These are phyloP conservation scores for Neopestalotiopsis clavispora DNA, from an alignment of 2,329 filamentous ascomycete genomes.

Conservation along the genomic window DNA sequence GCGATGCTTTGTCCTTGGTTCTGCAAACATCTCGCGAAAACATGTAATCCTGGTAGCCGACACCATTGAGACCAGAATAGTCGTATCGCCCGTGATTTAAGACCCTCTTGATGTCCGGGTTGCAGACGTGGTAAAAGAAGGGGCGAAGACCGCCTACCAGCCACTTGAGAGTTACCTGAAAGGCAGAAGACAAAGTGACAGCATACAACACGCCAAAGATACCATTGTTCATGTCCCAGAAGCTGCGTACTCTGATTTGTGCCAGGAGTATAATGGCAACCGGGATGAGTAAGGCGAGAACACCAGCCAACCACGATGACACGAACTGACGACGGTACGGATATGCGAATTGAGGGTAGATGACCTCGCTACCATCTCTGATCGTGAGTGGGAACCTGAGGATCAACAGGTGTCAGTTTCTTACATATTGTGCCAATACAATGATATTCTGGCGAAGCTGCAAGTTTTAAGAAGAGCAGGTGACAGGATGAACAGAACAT, in stretches of 20 bases:
- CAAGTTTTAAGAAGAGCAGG: background rate
- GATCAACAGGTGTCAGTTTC: background rate
- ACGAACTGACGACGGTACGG: conserved; percentile 67
- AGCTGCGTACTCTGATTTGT: conserved; percentile 61
- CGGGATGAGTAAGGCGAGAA: conserved; percentile 62
- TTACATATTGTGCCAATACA: too few relatives aligned
- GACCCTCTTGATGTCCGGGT: conserved; percentile 55
- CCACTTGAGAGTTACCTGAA: conserved; percentile 71
- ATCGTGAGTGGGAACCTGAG: conserved; percentile 64
- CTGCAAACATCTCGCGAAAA: conserved; percentile 69
- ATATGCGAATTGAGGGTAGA: conserved; percentile 69
- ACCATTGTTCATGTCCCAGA: conserved; percentile 67
- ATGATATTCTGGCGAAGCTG: too few relatives aligned
- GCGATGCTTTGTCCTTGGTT: conserved; percentile 51
- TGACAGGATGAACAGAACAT: background rate
- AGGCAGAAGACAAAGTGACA: conserved; percentile 62
- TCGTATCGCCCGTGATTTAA: conserved; percentile 36
- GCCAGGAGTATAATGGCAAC: conserved; percentile 60
- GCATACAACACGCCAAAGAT: conserved; percentile 65
- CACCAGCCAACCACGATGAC: conserved; percentile 61
- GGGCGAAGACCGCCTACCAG: conserved; percentile 68
- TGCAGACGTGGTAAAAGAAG: conserved; percentile 68
- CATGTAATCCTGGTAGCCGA: conserved; percentile 65
- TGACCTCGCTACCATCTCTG: conserved; percentile 59
- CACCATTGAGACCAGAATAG: conserved; percentile 43